Conservation (phyloP, 169 alveolate species). For the Eimeria zaria region DNA sequence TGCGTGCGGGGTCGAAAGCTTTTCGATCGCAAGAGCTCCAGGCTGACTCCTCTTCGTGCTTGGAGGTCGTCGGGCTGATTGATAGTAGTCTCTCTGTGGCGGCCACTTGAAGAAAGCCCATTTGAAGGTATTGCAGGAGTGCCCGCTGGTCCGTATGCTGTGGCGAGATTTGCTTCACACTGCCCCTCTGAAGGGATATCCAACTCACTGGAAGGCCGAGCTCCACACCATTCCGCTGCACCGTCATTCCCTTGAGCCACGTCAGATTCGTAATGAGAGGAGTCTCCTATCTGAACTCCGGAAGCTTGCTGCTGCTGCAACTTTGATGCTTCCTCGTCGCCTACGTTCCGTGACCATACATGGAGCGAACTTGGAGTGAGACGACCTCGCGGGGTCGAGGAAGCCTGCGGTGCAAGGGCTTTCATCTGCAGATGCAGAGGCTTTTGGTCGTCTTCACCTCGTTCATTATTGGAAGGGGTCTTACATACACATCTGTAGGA, state of each 20-base stretch:
- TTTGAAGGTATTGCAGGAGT: neutral
- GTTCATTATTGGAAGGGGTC: neutral
- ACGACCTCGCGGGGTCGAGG: neutral
- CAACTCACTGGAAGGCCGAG: neutral
- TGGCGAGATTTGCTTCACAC: neutral
- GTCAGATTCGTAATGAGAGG: neutral
- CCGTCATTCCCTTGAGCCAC: neutral
- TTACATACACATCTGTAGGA: neutral
- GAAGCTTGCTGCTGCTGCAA: neutral
- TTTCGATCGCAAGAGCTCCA: neutral
- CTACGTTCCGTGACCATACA: neutral
- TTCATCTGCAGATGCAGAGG: neutral
- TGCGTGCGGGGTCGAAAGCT: neutral
- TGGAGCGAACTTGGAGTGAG: neutral
- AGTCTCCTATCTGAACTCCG: neutral
- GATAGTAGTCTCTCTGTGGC: neutral
- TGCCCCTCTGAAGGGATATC: neutral
- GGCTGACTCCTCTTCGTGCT: neutral
- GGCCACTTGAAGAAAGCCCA: neutral
- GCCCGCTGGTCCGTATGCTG: neutral
- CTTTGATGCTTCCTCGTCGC: neutral
- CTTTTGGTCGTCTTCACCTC: neutral
- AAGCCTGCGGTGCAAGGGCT: constrained; percentile 1
- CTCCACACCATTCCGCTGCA: neutral
- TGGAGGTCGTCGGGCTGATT: neutral